Base-by-base conservation (phyloP, 192 early-diverging fungal species). In the Backusella westeae region DNA sequence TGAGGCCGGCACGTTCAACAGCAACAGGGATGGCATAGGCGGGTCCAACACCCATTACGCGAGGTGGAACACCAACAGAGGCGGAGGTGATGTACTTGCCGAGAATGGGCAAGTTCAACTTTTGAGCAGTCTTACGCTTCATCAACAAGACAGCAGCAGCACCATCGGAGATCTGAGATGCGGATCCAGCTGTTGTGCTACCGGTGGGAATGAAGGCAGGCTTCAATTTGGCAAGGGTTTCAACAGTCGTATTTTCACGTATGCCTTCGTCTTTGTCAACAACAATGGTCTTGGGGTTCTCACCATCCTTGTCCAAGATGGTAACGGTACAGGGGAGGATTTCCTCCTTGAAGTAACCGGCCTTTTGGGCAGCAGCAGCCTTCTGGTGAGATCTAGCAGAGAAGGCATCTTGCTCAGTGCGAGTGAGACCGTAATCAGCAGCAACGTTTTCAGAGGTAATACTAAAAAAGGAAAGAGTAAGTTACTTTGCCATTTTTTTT, bases 401-500 rank as follows among this genome's bases (percentile, higher is more conserved):
- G 80, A 99, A 96, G 29, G 87, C 87, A 85, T 99, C 98, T 86
- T 98, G 96, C 81, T 93, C 91, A n/a, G 83, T 81, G 77, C 98
- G 95, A 49, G 91, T 85, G 65, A 99, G 81, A 49, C 91, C 89
- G 85, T 93, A 99, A 26, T 98, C 90, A 59, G 86, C 82, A 67
- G 96, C 94, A 56, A 99, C 98, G 86, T 97, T 98, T 87, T 99
- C 98, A 21, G 97, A 98, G 32, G 98, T 99, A 76, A 93, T 91
- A 74, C 91, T 89, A 74, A 63, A 69, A 74, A 36, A 69, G 32
- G 8, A 68, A 39, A 10, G 59, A 15, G 5, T n/a, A 71, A 34
- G 32, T 6, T 26, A 72, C 42, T 10, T 26, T 52, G 15, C 21
- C n/a, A 35, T 71, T 70, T 63, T 34, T 53, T 69, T 73, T 72